A percentile compares a stretch with the other conserved stretches of the same genome.
phyloP scores from a whole-genome alignment of 164 flowering plant species.

The Magnolia sinica region DNA sequence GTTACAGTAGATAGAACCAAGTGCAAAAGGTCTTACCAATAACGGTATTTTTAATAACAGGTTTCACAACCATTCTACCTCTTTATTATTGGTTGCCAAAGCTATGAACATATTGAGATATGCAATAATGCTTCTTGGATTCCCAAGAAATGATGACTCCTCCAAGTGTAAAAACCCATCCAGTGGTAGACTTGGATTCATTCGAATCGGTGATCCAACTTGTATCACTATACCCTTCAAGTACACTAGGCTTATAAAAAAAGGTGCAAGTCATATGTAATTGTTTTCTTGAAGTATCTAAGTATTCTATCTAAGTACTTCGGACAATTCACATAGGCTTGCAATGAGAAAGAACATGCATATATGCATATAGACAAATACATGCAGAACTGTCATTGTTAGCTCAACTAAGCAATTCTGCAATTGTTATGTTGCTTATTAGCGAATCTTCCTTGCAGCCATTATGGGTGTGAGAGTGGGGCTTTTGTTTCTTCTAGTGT shows the following conservation, averaged over 20 bases:
- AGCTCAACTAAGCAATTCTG: too few species aligned
- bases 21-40: background rate
- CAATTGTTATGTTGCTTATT: too few species aligned
- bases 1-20: background rate
- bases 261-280: background rate
- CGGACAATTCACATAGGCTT: too few species aligned
- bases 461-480: conserved; percentile 53
- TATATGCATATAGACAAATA: too few species aligned
- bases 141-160: background rate
- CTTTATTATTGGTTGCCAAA: background rate
- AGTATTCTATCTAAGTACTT: background rate
- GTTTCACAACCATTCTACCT: background rate
- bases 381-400: too few species aligned
- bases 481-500: conserved; percentile 40
- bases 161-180: background rate
- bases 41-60: background rate
- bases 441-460: conserved; percentile 23
- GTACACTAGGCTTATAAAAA: background rate
- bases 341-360: too few species aligned
- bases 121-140: background rate
- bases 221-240: background rate
- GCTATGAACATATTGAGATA: background rate
- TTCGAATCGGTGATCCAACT: background rate
- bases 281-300: background rate
- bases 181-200: background rate